These are phyloP conservation scores for Lumnitzera racemosa DNA, from an alignment of 345 rosid genomes.

Conservation along the genomic window DNA sequence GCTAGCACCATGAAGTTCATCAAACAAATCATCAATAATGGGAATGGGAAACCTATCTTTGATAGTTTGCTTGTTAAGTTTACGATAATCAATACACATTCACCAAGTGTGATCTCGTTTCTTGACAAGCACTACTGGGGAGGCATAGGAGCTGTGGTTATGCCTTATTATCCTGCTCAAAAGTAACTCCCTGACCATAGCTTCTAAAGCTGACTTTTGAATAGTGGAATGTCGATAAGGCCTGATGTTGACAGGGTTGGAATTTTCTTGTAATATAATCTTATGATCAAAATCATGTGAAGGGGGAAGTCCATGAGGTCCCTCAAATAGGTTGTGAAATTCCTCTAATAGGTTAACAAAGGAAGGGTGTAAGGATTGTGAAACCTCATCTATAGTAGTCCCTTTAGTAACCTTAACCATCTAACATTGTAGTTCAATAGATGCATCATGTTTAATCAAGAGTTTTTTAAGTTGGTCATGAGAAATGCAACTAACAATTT, in stretches of 20 bases:
- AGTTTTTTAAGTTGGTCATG: too few relatives aligned
- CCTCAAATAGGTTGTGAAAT: too few relatives aligned
- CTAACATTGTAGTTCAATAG: too few relatives aligned
- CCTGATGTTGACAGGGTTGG: background rate
- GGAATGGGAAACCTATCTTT: background rate
- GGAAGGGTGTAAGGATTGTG: too few relatives aligned
- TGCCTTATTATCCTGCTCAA: background rate
- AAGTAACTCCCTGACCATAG: background rate
- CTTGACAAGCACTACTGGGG: background rate
- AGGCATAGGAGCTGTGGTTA: background rate
- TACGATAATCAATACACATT: background rate
- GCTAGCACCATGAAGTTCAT: background rate
- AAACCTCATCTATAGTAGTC: too few relatives aligned
- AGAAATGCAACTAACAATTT: too few relatives aligned
- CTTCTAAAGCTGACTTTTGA: background rate
- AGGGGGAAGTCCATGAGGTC: too few relatives aligned
- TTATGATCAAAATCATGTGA: background rate
- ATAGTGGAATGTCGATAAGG: background rate
- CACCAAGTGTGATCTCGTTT: background rate
- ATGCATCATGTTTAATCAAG: too few relatives aligned
- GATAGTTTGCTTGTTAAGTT: background rate
- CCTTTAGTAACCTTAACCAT: too few relatives aligned
- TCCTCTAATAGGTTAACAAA: too few relatives aligned
- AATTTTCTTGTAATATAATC: background rate
- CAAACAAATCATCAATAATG: background rate